Conservation (phyloP, 306 rosid species). For the Mimosa bimucronata region DNA sequence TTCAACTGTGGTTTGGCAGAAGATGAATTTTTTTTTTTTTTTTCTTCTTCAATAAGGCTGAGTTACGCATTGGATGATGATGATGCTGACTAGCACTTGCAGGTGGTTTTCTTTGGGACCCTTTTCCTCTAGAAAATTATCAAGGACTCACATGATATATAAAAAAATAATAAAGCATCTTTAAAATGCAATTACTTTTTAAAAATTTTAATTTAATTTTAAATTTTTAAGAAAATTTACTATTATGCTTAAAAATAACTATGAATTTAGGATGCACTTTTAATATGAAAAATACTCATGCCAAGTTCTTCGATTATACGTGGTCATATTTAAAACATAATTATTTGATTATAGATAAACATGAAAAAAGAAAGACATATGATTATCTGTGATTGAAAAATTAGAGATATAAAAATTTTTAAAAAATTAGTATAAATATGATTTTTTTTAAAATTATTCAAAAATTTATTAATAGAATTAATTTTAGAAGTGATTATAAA, state of each 20-base stretch:
- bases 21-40: conserved; percentile 33
- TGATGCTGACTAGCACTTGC: conserved; percentile 54
- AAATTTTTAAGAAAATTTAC: no score
- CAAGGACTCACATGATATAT: not conserved
- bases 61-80: conserved; percentile 48
- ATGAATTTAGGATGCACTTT: not conserved
- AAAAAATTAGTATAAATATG: no score
- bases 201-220: not conserved
- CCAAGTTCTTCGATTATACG: no score
- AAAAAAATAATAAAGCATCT: not conserved
- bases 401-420: no score
- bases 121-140: not conserved
- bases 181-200: not conserved
- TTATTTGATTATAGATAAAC: no score
- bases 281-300: no score
- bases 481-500: no score
- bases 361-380: no score
- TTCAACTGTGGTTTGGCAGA: conserved; percentile 42
- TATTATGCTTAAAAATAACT: not conserved
- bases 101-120: conserved; percentile 40
- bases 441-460: not conserved
- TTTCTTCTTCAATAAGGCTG: conserved; percentile 35
- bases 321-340: no score
- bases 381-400: no score
- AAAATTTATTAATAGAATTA: not conserved